Conservation (phyloP, 257 asterid genomes). For the Coffea eugenioides region DNA sequence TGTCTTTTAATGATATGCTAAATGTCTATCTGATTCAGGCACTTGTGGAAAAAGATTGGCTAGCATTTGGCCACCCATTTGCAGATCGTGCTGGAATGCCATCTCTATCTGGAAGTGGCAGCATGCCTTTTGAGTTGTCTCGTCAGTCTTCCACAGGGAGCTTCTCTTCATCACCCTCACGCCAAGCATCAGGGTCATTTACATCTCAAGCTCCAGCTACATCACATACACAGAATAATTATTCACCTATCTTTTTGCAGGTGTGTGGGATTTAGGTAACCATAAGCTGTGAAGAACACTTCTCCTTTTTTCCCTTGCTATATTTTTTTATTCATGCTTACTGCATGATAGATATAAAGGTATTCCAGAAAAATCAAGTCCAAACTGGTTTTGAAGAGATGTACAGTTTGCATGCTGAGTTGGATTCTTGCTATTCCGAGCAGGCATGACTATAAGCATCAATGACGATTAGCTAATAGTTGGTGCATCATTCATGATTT, state of each 20-base stretch:
- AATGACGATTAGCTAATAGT: not conserved
- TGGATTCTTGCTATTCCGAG: not conserved
- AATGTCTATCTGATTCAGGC: constrained; percentile 49
- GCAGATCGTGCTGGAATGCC: constrained; percentile 92
- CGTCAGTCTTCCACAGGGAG: constrained; percentile 79
- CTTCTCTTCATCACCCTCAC: constrained; percentile 64
- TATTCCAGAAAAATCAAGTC: not conserved
- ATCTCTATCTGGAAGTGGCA: constrained; percentile 64
- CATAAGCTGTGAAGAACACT: constrained; percentile 1
- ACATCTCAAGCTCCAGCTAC: constrained; percentile 59
- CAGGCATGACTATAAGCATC: not conserved
- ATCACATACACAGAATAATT: constrained; percentile 81
- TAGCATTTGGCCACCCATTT: constrained; percentile 99
- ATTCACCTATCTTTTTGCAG: constrained; percentile 94
- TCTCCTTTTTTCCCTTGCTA: not conserved
- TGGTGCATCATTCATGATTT: not conserved
- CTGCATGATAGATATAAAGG: not conserved
- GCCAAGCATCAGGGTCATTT: constrained; percentile 60
- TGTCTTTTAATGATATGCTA: not conserved
- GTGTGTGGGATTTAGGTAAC: constrained; percentile 28
- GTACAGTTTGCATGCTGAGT: not conserved
- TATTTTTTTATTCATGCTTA: not conserved
- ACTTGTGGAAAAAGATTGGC: constrained; percentile 96
- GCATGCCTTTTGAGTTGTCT: constrained; percentile 61
- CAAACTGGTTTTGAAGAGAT: not conserved